Conservation (phyloP, 2,329 filamentous ascomycete genomes). For the Stachybotrys elegans region DNA sequence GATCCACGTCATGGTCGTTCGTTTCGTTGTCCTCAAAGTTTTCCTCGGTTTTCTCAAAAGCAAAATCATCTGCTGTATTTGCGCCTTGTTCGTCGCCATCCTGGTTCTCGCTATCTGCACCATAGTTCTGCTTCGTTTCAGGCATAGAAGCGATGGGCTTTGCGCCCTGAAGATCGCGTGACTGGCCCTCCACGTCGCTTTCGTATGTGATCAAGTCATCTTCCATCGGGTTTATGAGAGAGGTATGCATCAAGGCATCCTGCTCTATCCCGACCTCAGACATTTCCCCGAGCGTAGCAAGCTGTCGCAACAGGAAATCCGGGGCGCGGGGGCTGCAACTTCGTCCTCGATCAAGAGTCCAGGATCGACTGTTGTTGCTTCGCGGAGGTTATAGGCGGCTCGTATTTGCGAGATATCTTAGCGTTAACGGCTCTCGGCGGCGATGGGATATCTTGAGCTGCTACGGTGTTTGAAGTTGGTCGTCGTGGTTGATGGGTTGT, state of each 20-base stretch:
- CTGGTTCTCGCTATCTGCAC: slow-evolving; percentile 12
- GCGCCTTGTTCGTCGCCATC: slow-evolving; percentile 14
- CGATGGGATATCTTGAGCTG: too few species aligned
- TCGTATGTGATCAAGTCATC: slow-evolving; percentile 34
- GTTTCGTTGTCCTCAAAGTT: slow-evolving; percentile 7
- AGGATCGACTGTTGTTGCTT: too few species aligned
- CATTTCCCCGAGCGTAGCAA: too few species aligned
- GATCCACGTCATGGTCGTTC: slow-evolving; percentile 9
- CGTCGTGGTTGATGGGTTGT: too few species aligned
- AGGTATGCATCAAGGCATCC: slow-evolving; percentile 19
- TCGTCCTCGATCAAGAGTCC: too few species aligned
- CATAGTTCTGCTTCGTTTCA: not conserved
- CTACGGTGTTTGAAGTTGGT: too few species aligned
- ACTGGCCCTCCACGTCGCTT: slow-evolving; percentile 26
- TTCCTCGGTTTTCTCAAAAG: slow-evolving; percentile 7
- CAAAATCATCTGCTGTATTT: slow-evolving; percentile 15
- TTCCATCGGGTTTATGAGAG: slow-evolving; percentile 17
- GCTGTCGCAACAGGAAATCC: too few species aligned
- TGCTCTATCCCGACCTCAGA: slow-evolving; percentile 28
- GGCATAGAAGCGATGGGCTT: not conserved
- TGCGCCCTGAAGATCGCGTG: slow-evolving; percentile 15
- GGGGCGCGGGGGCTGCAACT: too few species aligned
- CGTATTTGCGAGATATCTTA: too few species aligned
- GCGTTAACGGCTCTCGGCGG: too few species aligned
- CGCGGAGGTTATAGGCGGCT: too few species aligned